Base-by-base conservation (phyloP, 1,284 basidiomycete genomes). In the Fomitopsis pinicola region DNA sequence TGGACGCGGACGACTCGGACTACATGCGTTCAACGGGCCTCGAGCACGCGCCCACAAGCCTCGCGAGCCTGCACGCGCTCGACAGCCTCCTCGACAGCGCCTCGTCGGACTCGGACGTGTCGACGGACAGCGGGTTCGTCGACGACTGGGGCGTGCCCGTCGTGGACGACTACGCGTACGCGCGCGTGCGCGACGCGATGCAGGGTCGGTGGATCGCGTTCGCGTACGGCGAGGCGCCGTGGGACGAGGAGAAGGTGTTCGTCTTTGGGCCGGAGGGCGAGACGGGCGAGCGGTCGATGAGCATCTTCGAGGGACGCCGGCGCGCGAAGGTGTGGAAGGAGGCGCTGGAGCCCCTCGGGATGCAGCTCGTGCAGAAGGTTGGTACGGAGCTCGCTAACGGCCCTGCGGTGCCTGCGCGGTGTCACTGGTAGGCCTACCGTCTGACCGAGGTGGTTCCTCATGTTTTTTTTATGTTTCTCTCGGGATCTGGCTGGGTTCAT, bases 191-290 rank as follows among this genome's bases (percentile, higher is more conserved):
- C 17, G 83, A 89, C 63, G 78, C 84, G 30, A 81, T 91, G 57
- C 89, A 91, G 70, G 80, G 82, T 63, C 78, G 82, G 44, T 91
- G 89, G 89, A 78, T 91, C 28, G 68, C 83, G n/a, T 91, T 91
- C 64, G 88, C 88, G 5, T 73, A 88, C 68, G 88, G 88, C 5
- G 83, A 88, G 70, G 78, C 77, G 17, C 89, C 89, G 2, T 91
- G 89, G 89, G 76, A 76, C 61, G 81, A 81, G 62, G 81, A 85
- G 59, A 85, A 82, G 70, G 81, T 89, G 58, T 91, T 81, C 70
- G 88, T 91, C n/a, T 90, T 88, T 67, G 87, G 86, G 8, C 86
- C 86, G 0, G 87, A 88, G 68, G 87, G 85, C 52, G 87, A 88
- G 75, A 81, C 80, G 1, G 87, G 87, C 44, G 85, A 87, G 70